Conservation (phyloP, 805 yeast species). For the Candida germanica region DNA sequence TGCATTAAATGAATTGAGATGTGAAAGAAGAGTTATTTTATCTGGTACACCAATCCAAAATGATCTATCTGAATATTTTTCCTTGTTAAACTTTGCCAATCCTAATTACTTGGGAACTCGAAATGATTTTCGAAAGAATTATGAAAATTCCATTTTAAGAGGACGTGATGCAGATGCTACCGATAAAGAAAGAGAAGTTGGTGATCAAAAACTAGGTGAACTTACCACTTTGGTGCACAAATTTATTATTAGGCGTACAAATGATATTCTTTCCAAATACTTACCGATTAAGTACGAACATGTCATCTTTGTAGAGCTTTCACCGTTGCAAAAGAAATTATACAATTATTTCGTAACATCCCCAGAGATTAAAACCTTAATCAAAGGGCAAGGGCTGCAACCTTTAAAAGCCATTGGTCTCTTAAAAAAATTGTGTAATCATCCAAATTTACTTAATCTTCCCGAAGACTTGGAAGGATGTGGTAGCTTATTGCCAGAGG, state of each 20-base stretch:
- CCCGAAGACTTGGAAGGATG: constrained; percentile 77
- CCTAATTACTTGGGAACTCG: constrained; percentile 90
- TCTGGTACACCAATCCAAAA: constrained; percentile 98
- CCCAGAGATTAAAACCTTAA: constrained; percentile 65
- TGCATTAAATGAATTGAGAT: constrained; percentile 77
- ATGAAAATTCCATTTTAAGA: constrained; percentile 71
- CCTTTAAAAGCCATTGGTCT: constrained; percentile 88
- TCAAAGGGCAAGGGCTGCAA: constrained; percentile 71
- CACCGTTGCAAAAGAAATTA: constrained; percentile 70
- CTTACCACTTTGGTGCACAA: constrained; percentile 75
- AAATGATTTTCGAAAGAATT: constrained; percentile 78
- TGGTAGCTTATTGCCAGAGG: constrained; percentile 66
- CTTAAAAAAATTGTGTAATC: constrained; percentile 88
- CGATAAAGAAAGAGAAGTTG: constrained; percentile 68
- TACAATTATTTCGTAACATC: constrained; percentile 76
- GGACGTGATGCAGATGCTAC: constrained; percentile 91
- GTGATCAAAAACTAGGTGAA: constrained; percentile 67
- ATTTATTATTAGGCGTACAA: constrained; percentile 91
- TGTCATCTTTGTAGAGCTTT: constrained; percentile 85
- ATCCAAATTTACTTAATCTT: constrained; percentile 79
- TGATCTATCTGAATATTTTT: constrained; percentile 90
- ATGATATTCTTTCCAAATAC: constrained; percentile 90
- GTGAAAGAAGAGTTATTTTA: constrained; percentile 83
- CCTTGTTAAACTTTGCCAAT: constrained; percentile 85
- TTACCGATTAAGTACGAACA: constrained; percentile 95